Evolutionary conservation across 208 protist species (phyloP).

Genomic region (Crithidia acanthocephali): DNA sequence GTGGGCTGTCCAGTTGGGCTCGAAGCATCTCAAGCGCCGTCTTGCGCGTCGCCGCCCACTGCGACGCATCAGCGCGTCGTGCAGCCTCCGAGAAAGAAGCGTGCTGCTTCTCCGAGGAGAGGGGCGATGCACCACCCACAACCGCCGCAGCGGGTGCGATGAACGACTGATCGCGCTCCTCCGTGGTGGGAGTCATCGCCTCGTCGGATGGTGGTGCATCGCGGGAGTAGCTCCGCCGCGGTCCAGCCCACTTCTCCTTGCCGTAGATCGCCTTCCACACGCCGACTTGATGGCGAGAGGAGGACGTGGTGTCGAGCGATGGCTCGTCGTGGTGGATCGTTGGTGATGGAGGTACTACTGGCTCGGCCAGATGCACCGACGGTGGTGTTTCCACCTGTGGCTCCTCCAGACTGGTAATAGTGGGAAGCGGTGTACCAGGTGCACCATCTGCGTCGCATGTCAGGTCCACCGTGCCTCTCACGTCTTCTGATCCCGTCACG

Average conservation of each 20-base stretch:
- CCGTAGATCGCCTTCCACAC: conserved; percentile 17
- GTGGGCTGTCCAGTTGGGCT: conserved; percentile 35
- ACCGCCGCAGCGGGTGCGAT: background rate
- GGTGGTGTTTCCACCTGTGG: conserved; percentile 1
- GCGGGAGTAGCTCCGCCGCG: background rate
- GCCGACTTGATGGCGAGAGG: conserved; percentile 6
- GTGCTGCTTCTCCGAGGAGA: background rate
- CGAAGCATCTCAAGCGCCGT: conserved; percentile 51
- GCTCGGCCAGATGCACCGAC: background rate
- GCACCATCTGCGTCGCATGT: background rate
- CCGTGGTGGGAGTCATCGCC: background rate
- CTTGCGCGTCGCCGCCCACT: conserved; percentile 51
- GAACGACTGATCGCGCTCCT: background rate
- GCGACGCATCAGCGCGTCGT: conserved; percentile 19
- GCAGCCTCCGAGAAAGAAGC: background rate
- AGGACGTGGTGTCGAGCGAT: conserved; percentile 1
- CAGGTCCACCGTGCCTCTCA: background rate
- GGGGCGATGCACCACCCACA: background rate
- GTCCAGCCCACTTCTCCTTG: background rate
- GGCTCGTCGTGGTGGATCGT: background rate
- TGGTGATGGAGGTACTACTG: too few species aligned
- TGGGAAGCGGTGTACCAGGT: background rate
- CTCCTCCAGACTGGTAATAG: background rate
- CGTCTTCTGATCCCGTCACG: background rate
- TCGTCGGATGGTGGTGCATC: background rate